Conservation (phyloP, 1,284 basidiomycete genomes). For the Inonotus obliquus region DNA sequence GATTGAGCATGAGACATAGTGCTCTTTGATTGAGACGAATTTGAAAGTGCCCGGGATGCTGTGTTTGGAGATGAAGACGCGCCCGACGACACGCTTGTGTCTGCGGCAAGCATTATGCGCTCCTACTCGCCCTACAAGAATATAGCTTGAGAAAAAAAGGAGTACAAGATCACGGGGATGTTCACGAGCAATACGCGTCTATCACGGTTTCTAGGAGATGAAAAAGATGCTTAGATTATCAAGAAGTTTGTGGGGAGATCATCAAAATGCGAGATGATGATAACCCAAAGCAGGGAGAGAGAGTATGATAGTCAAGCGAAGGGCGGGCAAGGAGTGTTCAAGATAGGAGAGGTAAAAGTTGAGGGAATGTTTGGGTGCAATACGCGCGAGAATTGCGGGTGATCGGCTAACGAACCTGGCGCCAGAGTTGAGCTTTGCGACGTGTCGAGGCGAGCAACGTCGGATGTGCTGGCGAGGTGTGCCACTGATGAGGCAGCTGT, state of each 20-base stretch:
- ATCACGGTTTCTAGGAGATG: not conserved
- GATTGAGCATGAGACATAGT: not conserved
- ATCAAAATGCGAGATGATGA: not conserved
- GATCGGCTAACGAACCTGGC: not conserved
- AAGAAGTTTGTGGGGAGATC: not conserved
- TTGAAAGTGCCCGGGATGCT: not conserved
- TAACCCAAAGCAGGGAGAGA: not conserved
- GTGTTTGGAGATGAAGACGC: not conserved
- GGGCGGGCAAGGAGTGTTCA: not conserved
- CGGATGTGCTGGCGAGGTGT: not conserved
- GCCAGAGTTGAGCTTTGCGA: not conserved
- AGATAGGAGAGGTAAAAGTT: no score
- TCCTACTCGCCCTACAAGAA: not conserved
- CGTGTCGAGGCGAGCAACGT: not conserved
- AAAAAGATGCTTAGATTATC: not conserved
- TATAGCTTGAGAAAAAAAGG: not conserved
- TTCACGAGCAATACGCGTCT: not conserved
- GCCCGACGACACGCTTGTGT: not conserved
- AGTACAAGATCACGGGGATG: not conserved
- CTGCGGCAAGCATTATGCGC: not conserved
- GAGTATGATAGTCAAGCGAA: not conserved
- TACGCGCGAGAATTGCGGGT: not conserved
- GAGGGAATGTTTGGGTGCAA: not conserved
- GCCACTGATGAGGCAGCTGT: not conserved
- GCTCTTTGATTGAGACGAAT: not conserved